Evolutionary conservation across 73 alveolate species (phyloP), one percentile per base, ranked within the genome.

Genomic region (Blepharisma japonicum): DNA sequence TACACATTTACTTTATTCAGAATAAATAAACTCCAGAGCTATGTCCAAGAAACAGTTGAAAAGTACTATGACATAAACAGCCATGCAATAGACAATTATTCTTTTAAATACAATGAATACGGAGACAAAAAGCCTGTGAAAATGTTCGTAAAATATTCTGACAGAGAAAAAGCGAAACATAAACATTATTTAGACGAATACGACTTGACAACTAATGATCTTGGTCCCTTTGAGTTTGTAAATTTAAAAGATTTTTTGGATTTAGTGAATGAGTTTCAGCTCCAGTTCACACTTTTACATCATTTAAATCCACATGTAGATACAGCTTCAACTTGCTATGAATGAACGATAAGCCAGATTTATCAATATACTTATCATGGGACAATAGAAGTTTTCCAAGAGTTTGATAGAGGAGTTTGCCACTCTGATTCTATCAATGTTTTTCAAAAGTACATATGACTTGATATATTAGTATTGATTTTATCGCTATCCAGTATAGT

Each of bases 391-490:
- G 74, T 61, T 0, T 14, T 9, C 14, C 74, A 14, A 18, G 38
- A 14, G 3, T 14, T 39, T 18, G 74, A 61, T 25, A 14, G 74
- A 14, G 74, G 74, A 20, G 23, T 18, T 9, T 61, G 74, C 46
- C 47, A 39, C 14, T n/a, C n/a, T 9, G 74, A 61, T 18, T 51
- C n/a, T 4, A 51, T 11, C n/a, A 51, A 51, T 18, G 21, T 51
- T 11, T 18, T 51, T 51, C 5, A 18, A 48, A 39, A 83, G 7
- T 70, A 85, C 77, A 18, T 83, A 38, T 90, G 93, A 91, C 70
- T 90, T 39, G 88, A 90, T 71, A 47, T 84, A 55, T 32, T 83
- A 38, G 91, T 90, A 2, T 80, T 87, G 55, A 27, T 87, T 9
- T 76, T 90, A 42, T 71, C 97, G 6, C 9, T 82, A 6, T 54